Conservation (phyloP, 2,329 filamentous ascomycete genomes). For the Botrytis porri region DNA sequence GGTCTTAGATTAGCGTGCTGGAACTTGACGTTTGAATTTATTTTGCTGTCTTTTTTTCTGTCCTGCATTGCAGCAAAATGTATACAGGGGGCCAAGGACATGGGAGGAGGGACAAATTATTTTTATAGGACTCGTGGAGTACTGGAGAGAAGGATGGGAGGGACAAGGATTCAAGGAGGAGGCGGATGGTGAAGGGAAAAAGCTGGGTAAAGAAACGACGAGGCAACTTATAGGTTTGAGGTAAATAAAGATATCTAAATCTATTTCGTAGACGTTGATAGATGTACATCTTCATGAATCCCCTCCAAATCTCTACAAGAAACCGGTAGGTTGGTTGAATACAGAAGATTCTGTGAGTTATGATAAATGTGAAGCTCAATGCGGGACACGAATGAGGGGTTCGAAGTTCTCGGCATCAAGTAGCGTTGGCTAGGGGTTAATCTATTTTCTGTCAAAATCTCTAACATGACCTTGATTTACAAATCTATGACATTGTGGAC, state of each 20-base stretch:
- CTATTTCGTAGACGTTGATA: not conserved
- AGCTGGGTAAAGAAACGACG: not conserved
- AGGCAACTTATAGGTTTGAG: not conserved
- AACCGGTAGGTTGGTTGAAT: not conserved
- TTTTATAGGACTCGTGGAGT: not conserved
- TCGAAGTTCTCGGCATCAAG: not conserved
- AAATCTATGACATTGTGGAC: not conserved
- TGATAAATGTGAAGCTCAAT: not conserved
- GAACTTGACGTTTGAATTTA: constrained; percentile 5
- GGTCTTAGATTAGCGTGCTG: not conserved
- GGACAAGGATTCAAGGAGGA: constrained; percentile 6
- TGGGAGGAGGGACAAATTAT: not conserved
- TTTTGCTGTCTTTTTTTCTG: not conserved
- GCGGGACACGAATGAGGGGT: constrained; percentile 16
- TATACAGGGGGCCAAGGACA: not conserved
- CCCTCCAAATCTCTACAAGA: not conserved
- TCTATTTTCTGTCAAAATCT: not conserved
- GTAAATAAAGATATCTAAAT: not conserved
- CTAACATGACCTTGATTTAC: not conserved
- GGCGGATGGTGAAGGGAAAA: not conserved
- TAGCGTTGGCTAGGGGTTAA: not conserved
- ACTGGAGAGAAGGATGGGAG: constrained; percentile 6
- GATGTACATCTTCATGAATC: not conserved
- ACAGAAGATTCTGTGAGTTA: not conserved
- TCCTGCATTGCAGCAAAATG: constrained; percentile 1